phyloP scores from a whole-genome alignment of 2,329 filamentous ascomycete species.

The Lecanosticta acicola region DNA sequence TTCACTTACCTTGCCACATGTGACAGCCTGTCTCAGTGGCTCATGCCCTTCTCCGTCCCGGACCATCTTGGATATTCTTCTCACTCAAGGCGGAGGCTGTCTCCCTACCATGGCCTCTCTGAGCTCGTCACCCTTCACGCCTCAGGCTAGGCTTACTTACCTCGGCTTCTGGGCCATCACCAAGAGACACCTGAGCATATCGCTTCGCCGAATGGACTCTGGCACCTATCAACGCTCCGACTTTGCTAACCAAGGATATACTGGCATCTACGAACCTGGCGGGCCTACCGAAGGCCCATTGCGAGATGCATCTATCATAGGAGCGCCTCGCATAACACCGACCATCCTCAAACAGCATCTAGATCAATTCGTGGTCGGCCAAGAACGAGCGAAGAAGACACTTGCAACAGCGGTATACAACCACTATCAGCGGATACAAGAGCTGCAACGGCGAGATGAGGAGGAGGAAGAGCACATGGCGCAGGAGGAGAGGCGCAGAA shows the following conservation, averaged over 20 bases:
- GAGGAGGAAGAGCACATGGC: constrained; percentile 70
- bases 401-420: constrained; percentile 93
- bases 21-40: no score
- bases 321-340: constrained; percentile 55
- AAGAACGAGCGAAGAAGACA: constrained; percentile 90
- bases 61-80: neutral
- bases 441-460: constrained; percentile 67
- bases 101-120: constrained; percentile 15
- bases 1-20: no score
- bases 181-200: constrained; percentile 31
- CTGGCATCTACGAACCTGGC: constrained; percentile 57
- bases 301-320: constrained; percentile 52
- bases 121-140: constrained; percentile 21
- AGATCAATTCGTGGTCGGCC: constrained; percentile 93
- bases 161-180: constrained; percentile 33
- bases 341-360: constrained; percentile 76
- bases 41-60: neutral
- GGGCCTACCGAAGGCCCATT: constrained; percentile 59
- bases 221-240: constrained; percentile 56
- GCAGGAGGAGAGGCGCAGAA: constrained; percentile 65
- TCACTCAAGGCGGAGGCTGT: neutral
- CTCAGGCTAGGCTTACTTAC: constrained; percentile 41
- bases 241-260: constrained; percentile 58
- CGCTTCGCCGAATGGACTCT: constrained; percentile 30
- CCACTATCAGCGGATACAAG: constrained; percentile 84